Conservation (phyloP, 2,329 filamentous ascomycete genomes). For the Arthrobotrys megalospora region DNA sequence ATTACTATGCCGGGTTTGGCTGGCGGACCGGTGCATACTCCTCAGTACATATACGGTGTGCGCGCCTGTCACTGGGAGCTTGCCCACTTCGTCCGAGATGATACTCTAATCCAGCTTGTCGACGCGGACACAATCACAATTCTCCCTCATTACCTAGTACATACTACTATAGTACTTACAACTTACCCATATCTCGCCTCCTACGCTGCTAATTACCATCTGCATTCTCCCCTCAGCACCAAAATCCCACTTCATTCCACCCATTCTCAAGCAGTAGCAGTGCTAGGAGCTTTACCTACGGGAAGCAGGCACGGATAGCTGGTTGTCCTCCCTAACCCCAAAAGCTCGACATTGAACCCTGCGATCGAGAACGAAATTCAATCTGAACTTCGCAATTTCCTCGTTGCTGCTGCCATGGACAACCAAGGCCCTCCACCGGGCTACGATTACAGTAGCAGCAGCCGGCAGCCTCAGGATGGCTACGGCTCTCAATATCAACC, state of each 20-base stretch:
- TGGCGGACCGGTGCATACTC: constrained; percentile 2
- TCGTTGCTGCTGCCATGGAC: constrained; percentile 56
- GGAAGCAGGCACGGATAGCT: not conserved
- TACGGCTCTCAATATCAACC: constrained; percentile 39
- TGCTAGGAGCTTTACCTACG: not conserved
- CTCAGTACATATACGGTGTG: not conserved
- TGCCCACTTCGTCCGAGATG: constrained; percentile 16
- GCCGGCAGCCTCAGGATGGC: constrained; percentile 33
- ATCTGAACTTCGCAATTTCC: constrained; percentile 10
- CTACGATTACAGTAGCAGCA: constrained; percentile 39
- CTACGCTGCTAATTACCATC: constrained; percentile 10
- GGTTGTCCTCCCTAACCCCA: not conserved
- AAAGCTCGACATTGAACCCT: not conserved
- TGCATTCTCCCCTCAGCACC: constrained; percentile 22
- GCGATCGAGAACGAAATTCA: constrained; percentile 5
- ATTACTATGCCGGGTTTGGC: constrained; percentile 27
- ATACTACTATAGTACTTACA: not conserved
- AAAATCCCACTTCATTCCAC: constrained; percentile 22
- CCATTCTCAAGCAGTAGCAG: constrained; percentile 2
- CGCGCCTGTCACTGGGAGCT: constrained; percentile 17
- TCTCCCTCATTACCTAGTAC: not conserved
- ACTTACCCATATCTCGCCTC: not conserved
- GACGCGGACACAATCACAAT: constrained; percentile 7
- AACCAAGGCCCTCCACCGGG: constrained; percentile 60
- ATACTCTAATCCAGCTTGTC: constrained; percentile 15